Conservation (phyloP, 2,329 filamentous ascomycete genomes). For the Venturia aucupariae region DNA sequence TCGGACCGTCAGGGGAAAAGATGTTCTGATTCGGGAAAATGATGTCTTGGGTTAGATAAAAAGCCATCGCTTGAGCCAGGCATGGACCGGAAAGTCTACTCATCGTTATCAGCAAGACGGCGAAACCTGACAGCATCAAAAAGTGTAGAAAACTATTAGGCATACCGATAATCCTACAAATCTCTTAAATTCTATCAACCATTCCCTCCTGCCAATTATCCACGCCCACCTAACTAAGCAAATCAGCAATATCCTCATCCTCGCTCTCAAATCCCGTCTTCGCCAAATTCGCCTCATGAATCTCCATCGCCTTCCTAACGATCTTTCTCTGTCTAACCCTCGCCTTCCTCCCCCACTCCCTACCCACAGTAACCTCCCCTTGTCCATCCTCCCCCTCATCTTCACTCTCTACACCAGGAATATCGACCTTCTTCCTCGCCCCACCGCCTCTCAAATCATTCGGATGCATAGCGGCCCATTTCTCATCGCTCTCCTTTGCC, state of each 20-base stretch:
- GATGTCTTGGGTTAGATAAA: no score
- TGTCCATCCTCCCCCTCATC: conserved; percentile 31
- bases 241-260: conserved; percentile 67
- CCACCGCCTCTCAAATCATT: conserved; percentile 27
- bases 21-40: no score
- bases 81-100: no score
- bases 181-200: neutral
- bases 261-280: conserved; percentile 53
- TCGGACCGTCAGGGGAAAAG: no score
- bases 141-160: neutral
- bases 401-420: conserved; percentile 43
- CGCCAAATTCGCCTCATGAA: conserved; percentile 46
- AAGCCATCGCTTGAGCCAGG: no score
- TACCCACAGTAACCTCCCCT: conserved; percentile 38
- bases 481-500: conserved; percentile 24
- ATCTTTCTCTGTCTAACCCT: conserved; percentile 58
- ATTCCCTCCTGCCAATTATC: neutral
- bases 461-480: conserved; percentile 29
- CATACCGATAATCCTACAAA: neutral
- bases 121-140: neutral
- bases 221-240: conserved; percentile 44
- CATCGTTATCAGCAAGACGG: neutral
- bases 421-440: conserved; percentile 39
- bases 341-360: conserved; percentile 62
- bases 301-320: conserved; percentile 55